These are phyloP conservation scores for Diaporthe vaccinii DNA, from an alignment of 2,329 filamentous ascomycete species.

Conservation along the genomic window DNA sequence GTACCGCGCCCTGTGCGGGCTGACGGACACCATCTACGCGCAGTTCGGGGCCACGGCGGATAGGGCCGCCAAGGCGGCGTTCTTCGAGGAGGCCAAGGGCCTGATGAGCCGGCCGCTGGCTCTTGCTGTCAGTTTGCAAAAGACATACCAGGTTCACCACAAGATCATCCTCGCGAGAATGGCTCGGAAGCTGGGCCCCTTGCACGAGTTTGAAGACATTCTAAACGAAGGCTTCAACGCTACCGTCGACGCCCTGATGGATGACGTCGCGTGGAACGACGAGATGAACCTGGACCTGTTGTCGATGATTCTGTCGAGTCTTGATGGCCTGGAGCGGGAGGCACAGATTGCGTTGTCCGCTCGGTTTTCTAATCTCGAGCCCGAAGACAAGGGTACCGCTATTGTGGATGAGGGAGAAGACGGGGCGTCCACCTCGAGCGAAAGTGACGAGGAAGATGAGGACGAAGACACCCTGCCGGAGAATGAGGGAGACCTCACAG, in stretches of 20 bases:
- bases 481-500: slow-evolving; percentile 8
- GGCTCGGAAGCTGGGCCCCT: slow-evolving; percentile 28
- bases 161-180: slow-evolving; percentile 21
- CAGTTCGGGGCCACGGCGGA: slow-evolving; percentile 31
- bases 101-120: background rate
- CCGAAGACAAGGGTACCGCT: background rate
- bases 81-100: slow-evolving; percentile 32
- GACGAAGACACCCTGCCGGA: background rate
- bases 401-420: background rate
- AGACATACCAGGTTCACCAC: background rate
- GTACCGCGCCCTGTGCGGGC: background rate
- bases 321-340: slow-evolving; percentile 33
- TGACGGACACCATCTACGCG: slow-evolving; percentile 10
- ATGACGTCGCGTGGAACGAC: slow-evolving; percentile 34
- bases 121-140: background rate
- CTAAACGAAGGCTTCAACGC: slow-evolving; percentile 22
- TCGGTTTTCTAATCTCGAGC: slow-evolving; percentile 8
- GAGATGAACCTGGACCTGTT: background rate
- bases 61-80: background rate
- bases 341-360: slow-evolving; percentile 26
- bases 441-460: background rate
- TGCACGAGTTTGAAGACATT: slow-evolving; percentile 28
- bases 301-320: background rate
- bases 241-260: slow-evolving; percentile 1
- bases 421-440: background rate